Evolutionary conservation across 1,284 basidiomycete genomes (phyloP), one percentile per base, ranked within the genome.

Genomic region (Pterulicium gracile): DNA sequence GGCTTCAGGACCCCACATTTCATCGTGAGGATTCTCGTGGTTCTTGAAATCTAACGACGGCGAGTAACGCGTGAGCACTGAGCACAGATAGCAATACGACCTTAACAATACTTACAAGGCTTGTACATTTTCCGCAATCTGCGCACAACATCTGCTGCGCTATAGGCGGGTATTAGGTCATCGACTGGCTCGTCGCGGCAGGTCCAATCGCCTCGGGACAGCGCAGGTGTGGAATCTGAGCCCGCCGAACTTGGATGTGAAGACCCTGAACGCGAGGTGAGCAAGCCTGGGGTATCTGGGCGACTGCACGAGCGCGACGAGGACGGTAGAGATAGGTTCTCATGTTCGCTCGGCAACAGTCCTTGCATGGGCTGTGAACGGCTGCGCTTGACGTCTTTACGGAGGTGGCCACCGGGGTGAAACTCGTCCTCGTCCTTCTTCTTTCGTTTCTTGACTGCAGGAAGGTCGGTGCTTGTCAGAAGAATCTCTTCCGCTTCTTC

Each of bases 121-220:
- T 77, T 82, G 55, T 87, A 85, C 1, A 70, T 70, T 55, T 75
- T 79, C 62, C 78, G 70, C 1, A 85, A 62, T 27, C 62, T 57
- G 52, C 63, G 66, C 14, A 87, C 78, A 3, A 81, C 79, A 18
- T 61, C 61, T 55, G 80, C 79, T 18, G 77, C 80, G 58, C 75
- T 82, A 35, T 77, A 71, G 1, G 56, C 61, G 1, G 65, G 59
- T 1, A 73, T 75, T 1, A 75, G 72, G 22, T 61, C 60, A 1
- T 76, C 79, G 48, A 74, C 65, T 45, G 76, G 71, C 18, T 65
- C 58, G 13, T 69, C 70, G 57, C 69, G 69, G 67, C 79, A 85
- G 21, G 54, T 51, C 41, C 67, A 62, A 24, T 50, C 50, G 18
- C 55, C 48, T n/a, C 56, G 39, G n/a, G 60, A n/a, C n/a, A n/a